phyloP scores from a whole-genome alignment of 208 protist species.

The Leishmania guyanensis region DNA sequence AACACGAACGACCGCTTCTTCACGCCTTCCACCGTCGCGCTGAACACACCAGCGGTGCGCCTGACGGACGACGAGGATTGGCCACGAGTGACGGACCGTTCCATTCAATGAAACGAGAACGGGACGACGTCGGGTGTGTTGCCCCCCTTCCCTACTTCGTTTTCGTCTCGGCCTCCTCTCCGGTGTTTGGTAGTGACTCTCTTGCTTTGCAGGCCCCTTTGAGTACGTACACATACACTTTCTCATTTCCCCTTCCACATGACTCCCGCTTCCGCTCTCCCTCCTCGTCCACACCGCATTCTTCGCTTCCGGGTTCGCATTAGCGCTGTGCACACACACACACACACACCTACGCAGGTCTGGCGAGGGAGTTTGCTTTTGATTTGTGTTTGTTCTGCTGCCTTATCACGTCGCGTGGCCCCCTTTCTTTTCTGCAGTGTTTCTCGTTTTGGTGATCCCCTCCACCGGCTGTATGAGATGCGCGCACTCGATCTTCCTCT shows the following conservation, averaged over 20 bases:
- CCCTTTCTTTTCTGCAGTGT: neutral
- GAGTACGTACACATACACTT: neutral
- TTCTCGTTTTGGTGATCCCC: neutral
- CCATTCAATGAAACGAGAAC: constrained; percentile 16
- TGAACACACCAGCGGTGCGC: constrained; percentile 31
- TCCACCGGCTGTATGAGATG: neutral
- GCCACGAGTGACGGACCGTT: constrained; percentile 11
- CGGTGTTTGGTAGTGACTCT: neutral
- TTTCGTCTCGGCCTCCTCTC: neutral
- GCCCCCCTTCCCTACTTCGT: neutral
- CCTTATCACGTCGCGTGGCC: neutral
- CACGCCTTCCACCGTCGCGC: constrained; percentile 22
- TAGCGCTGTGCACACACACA: neutral
- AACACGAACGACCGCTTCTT: constrained; percentile 18
- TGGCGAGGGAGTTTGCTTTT: neutral
- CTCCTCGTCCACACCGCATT: neutral
- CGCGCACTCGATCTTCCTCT: neutral
- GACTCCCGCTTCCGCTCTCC: neutral
- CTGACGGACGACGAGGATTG: constrained; percentile 28
- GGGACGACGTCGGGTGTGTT: neutral
- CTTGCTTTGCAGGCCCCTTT: neutral
- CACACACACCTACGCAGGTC: neutral
- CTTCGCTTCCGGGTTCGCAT: neutral
- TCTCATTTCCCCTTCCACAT: neutral
- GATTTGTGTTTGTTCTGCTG: neutral